These are phyloP conservation scores for Chlorociboria aeruginascens DNA, from an alignment of 495 filamentous ascomycete genomes.

Conservation along the genomic window DNA sequence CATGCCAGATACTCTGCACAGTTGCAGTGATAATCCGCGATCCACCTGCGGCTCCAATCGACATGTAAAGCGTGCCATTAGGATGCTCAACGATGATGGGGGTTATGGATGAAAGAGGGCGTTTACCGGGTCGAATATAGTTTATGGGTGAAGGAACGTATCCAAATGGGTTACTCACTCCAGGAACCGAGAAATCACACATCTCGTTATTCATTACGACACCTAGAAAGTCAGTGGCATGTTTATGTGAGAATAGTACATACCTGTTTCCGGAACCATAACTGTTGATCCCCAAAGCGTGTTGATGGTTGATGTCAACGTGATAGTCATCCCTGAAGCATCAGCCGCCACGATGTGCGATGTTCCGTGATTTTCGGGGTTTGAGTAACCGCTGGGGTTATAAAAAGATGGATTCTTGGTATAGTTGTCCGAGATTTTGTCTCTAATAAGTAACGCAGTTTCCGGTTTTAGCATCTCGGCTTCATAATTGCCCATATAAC, in stretches of 20 bases:
- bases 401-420: constrained; percentile 63
- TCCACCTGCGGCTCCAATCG: constrained; percentile 71
- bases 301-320: constrained; percentile 74
- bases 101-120: constrained; percentile 69
- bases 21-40: constrained; percentile 82
- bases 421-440: constrained; percentile 53
- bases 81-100: constrained; percentile 61
- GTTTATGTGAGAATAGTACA: neutral
- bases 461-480: constrained; percentile 48
- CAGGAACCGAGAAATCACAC: constrained; percentile 79
- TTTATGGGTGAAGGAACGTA: constrained; percentile 70
- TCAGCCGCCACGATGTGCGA: constrained; percentile 66
- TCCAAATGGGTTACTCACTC: constrained; percentile 64
- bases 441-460: constrained; percentile 44
- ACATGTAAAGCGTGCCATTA: constrained; percentile 54
- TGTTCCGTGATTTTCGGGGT: constrained; percentile 57
- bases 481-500: constrained; percentile 50
- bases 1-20: constrained; percentile 61
- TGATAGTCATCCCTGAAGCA: constrained; percentile 53
- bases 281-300: constrained; percentile 67
- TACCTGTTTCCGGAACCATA: constrained; percentile 66
- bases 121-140: constrained; percentile 69
- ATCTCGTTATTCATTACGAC: constrained; percentile 93
- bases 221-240: constrained; percentile 16
- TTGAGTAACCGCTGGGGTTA: constrained; percentile 49